Percentiles rank a stretch among this genome's conserved stretches.
Evolutionary conservation across 305 asterid genomes (phyloP).

Genomic region (Fraxinus sp.): DNA sequence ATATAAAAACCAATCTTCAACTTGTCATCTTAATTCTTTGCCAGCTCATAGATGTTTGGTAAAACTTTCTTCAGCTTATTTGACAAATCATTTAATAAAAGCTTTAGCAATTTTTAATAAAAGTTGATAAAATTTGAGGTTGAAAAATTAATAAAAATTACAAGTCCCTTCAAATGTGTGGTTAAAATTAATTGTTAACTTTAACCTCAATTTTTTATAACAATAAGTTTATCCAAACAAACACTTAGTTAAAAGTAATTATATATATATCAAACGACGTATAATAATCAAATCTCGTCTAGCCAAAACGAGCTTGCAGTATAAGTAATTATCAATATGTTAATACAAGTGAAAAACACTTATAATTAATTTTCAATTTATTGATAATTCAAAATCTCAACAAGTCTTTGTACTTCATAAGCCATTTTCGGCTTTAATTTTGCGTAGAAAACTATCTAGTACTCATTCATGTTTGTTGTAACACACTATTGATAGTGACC

Average conservation of each 20-base stretch:
- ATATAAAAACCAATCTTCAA: neutral
- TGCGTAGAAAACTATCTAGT: neutral
- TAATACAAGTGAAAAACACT: neutral
- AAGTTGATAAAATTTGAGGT: neutral
- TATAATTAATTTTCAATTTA: too few relatives aligned
- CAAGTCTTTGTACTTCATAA: neutral
- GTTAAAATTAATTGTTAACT: too few relatives aligned
- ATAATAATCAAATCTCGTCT: neutral
- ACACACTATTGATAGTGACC: neutral
- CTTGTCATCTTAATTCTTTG: neutral
- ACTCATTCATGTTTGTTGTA: neutral
- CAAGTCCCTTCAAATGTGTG: too few relatives aligned
- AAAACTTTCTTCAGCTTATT: neutral
- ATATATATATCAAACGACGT: too few relatives aligned
- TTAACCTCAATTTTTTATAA: too few relatives aligned
- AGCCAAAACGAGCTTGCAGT: neutral
- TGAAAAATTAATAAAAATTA: too few relatives aligned
- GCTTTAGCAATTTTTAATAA: too few relatives aligned
- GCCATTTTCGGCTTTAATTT: neutral
- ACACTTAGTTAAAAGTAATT: too few relatives aligned
- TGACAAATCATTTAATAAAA: neutral
- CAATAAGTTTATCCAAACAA: neutral
- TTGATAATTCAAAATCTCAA: neutral
- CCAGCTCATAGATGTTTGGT: neutral
- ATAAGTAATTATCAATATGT: neutral